Percentiles rank a stretch among this genome's conserved stretches.
Conservation (phyloP, 768 basidiomycete genomes). For the Termitomyces titanicus region DNA sequence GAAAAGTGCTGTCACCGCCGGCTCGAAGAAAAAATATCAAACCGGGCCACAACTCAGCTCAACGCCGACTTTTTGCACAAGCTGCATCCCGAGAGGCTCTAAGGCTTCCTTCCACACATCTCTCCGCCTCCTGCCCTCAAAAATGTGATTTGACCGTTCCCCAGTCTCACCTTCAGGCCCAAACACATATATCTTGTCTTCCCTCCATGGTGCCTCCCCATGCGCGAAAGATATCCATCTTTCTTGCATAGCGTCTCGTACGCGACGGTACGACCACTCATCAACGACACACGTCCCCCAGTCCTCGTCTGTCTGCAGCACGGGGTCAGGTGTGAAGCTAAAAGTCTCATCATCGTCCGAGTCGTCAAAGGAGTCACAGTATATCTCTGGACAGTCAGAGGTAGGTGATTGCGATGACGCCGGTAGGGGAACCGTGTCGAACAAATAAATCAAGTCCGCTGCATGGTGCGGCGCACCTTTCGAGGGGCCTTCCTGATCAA, state of each 20-base stretch:
- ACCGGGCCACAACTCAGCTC: slow-evolving; percentile 71
- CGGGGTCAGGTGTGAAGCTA: slow-evolving; percentile 21
- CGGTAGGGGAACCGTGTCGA: slow-evolving; percentile 68
- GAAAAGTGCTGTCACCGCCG: not conserved
- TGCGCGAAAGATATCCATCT: slow-evolving; percentile 75
- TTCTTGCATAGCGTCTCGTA: slow-evolving; percentile 69
- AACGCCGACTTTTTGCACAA: slow-evolving; percentile 70
- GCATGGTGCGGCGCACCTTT: slow-evolving; percentile 65
- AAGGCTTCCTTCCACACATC: slow-evolving; percentile 62
- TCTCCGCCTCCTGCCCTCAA: slow-evolving; percentile 59
- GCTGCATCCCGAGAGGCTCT: slow-evolving; percentile 60
- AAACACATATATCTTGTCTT: slow-evolving; percentile 71
- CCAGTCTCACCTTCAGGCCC: slow-evolving; percentile 82
- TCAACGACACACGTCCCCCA: slow-evolving; percentile 63
- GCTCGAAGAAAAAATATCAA: not conserved
- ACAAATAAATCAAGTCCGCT: slow-evolving; percentile 73
- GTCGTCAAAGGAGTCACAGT: slow-evolving; percentile 29
- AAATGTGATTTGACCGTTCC: slow-evolving; percentile 61
- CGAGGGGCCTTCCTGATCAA: slow-evolving; percentile 75
- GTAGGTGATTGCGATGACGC: slow-evolving; percentile 21
- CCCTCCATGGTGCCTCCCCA: slow-evolving; percentile 69
- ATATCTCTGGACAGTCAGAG: slow-evolving; percentile 19
- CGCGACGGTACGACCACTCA: slow-evolving; percentile 60
- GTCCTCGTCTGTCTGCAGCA: slow-evolving; percentile 25
- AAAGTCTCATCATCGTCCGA: slow-evolving; percentile 34